Evolutionary conservation across 371 early-diverging fungal species (phyloP), one percentile per base, ranked within the genome.

Genomic region (Chytridium lagenaria): DNA sequence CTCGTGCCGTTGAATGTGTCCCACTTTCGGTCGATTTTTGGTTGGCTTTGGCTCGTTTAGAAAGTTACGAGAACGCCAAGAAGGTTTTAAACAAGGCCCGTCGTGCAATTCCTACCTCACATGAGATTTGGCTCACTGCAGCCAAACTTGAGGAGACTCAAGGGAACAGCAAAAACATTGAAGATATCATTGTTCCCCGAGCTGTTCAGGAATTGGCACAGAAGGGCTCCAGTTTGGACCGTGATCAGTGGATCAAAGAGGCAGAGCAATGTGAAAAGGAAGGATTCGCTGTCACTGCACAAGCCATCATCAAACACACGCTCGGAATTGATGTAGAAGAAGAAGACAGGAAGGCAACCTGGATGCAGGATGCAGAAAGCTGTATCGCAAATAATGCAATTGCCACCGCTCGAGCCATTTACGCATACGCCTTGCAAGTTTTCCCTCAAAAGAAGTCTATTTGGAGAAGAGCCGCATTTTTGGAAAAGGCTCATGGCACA

Each of bases 41-140:
- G 98, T 85, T 97, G 31, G 97, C 97, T 0, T 83, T 98, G 55
- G 97, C 98, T 0, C 86, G 93, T 22, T 84, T 98, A 19, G 98
- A 98, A 78, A 85, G 91, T 0, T 94, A 94, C 69, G 91, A 92
- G n/a, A 92, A 94, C 75, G 98, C 98, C 0, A 90, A 90, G 73
- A 89, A 87, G 50, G 95, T 97, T 10, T 83, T 98, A 50, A 96
- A 96, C 79, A 88, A 90, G 65, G 99, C 97, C 0, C 92, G 95
- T n/a, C 77, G 83, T 33, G 87, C 89, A 0, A 88, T 93, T 28
- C 97, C 97, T 10, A 93, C 95, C 0, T 91, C 92, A 61, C 94
- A 94, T 80, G 97, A 97, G 69, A 88, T 98, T 61, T 98, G 97
- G 97, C 90, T 98, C 51, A 90, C 95, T 5, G 98, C 95, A 30